Percentiles rank a stretch among this genome's conserved stretches.
Evolutionary conservation across 176 grass and related monocot genomes (phyloP).

Genomic region (Chloris gayana): DNA sequence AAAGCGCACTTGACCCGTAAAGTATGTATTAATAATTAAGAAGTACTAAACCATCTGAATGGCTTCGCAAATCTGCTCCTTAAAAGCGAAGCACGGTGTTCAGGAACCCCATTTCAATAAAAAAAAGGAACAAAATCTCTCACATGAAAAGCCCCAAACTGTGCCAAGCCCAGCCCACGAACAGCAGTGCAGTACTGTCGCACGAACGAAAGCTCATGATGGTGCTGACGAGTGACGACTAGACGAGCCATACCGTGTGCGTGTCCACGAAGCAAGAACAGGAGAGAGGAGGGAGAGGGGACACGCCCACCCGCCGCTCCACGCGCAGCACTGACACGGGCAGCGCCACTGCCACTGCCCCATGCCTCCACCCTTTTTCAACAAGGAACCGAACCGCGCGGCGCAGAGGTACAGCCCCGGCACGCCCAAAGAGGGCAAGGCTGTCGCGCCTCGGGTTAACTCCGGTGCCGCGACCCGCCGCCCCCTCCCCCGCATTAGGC

Average conservation of each 20-base stretch:
- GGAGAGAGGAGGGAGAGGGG: not conserved
- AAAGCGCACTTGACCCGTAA: slow-evolving; percentile 7
- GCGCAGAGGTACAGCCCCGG: slow-evolving; percentile 41
- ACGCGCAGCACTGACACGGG: slow-evolving; percentile 37
- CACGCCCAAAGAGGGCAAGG: slow-evolving; percentile 42
- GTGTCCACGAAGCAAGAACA: slow-evolving; percentile 12
- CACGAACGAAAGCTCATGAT: too few relatives aligned
- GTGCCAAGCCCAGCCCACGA: slow-evolving; percentile 28
- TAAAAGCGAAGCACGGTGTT: slow-evolving; percentile 36
- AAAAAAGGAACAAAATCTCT: not conserved
- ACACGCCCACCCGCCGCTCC: slow-evolving; percentile 40
- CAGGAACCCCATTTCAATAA: not conserved
- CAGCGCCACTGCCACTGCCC: slow-evolving; percentile 17
- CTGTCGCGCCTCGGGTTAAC: slow-evolving; percentile 43
- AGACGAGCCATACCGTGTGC: slow-evolving; percentile 41
- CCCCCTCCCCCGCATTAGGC: not conserved
- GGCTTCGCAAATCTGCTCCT: slow-evolving; percentile 35
- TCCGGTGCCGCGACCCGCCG: slow-evolving; percentile 28
- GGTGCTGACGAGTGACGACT: too few relatives aligned
- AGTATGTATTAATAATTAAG: not conserved
- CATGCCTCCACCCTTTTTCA: slow-evolving; percentile 7
- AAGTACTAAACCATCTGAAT: slow-evolving; percentile 2
- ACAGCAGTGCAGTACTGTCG: not conserved
- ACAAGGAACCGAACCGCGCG: slow-evolving; percentile 39
- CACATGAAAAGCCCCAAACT: slow-evolving; percentile 37